Evolutionary conservation across 805 yeast species (phyloP).

Genomic region (Torulaspora delbrueckii): DNA sequence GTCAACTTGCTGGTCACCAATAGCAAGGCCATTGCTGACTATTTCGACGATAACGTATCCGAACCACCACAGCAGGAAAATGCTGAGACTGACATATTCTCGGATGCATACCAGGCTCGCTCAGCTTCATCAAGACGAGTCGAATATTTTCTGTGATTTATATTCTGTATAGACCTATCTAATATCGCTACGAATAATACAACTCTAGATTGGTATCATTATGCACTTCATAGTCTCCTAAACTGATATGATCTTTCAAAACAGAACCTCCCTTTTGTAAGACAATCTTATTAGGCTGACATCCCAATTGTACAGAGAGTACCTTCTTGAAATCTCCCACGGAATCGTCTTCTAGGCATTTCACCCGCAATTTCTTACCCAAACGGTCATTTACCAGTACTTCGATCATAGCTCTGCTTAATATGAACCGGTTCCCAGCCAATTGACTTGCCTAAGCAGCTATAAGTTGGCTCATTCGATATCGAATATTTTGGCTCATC

Average conservation of each 20-base stretch:
- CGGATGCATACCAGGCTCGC: conserved; percentile 34
- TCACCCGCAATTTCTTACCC: conserved; percentile 84
- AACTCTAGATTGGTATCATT: conserved; percentile 83
- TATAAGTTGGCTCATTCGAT: not conserved
- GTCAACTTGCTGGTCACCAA: conserved; percentile 14
- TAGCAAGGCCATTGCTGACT: conserved; percentile 18
- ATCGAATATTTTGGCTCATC: not conserved
- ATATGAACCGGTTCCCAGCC: not conserved
- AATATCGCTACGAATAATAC: conserved; percentile 53
- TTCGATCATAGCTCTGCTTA: conserved; percentile 50
- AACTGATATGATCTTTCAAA: conserved; percentile 80
- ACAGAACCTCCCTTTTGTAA: conserved; percentile 82
- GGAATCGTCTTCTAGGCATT: conserved; percentile 79
- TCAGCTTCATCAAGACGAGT: conserved; percentile 33
- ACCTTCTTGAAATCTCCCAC: conserved; percentile 88
- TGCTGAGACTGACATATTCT: conserved; percentile 26
- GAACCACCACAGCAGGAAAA: conserved; percentile 9
- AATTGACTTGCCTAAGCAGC: not conserved
- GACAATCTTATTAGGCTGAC: conserved; percentile 53
- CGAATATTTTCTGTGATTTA: conserved; percentile 31
- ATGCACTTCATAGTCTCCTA: conserved; percentile 93
- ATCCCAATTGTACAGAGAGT: conserved; percentile 77
- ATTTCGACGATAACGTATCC: conserved; percentile 17
- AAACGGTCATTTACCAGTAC: conserved; percentile 70
- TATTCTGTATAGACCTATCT: conserved; percentile 13